These are phyloP conservation scores for Exsudoporus frostii DNA, from an alignment of 768 basidiomycete genomes.

Conservation along the genomic window DNA sequence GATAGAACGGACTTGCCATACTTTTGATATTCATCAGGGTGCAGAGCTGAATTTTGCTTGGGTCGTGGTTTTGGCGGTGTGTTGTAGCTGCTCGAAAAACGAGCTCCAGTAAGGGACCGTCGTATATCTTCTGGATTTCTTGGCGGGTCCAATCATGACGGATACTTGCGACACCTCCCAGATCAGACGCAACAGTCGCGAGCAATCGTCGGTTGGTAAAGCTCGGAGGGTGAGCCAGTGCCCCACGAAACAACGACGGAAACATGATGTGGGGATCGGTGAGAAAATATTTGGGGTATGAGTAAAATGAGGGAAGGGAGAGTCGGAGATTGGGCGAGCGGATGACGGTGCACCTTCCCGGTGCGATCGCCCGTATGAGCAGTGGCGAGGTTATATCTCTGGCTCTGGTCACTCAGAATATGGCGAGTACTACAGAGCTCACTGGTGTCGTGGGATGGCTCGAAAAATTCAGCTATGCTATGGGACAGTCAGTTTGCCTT, in stretches of 20 bases:
- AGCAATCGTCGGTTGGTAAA: conserved; percentile 44
- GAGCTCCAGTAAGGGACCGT: conserved; percentile 82
- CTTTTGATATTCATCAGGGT: conserved; percentile 99
- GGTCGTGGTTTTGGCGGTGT: conserved; percentile 85
- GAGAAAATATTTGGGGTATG: not conserved
- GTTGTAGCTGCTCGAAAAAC: conserved; percentile 82
- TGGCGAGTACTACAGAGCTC: not conserved
- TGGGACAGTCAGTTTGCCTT: too few relatives aligned
- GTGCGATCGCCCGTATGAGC: not conserved
- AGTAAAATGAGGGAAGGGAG: not conserved
- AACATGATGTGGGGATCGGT: conserved; percentile 10
- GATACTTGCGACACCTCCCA: conserved; percentile 20
- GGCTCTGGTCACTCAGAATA: not conserved
- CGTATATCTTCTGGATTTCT: conserved; percentile 84
- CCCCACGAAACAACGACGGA: conserved; percentile 2
- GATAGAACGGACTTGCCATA: conserved; percentile 40
- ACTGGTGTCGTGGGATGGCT: not conserved
- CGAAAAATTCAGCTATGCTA: too few relatives aligned
- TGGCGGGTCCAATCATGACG: conserved; percentile 70
- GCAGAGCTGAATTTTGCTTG: conserved; percentile 89
- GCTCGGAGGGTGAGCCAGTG: conserved; percentile 7
- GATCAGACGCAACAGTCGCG: conserved; percentile 48
- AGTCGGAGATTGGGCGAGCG: conserved; percentile 4
- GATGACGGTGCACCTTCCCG: not conserved
- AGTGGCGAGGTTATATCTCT: too few relatives aligned